Conservation (phyloP, 2,329 filamentous ascomycete species). For the Alternaria conjuncta region DNA sequence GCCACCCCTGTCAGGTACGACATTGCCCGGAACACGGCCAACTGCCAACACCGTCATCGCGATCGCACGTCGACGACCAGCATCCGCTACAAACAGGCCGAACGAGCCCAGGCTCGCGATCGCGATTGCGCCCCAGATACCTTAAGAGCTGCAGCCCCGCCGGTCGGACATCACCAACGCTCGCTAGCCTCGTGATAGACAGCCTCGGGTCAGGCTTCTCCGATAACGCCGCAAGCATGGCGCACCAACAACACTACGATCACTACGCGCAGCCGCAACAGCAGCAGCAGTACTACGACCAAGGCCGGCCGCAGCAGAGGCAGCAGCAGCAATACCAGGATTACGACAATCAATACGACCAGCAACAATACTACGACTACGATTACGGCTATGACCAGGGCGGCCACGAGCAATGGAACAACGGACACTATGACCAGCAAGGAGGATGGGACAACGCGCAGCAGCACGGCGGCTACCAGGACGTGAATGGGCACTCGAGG, state of each 20-base stretch:
- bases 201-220: conserved; percentile 23
- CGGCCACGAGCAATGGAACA: conserved; percentile 43
- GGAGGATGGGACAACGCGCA: conserved; percentile 36
- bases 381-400: conserved; percentile 45
- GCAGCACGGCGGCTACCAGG: conserved; percentile 31
- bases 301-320: conserved; percentile 16
- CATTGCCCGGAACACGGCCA: conserved; percentile 16
- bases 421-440: conserved; percentile 44
- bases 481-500: conserved; percentile 29
- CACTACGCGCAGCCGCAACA: conserved; percentile 44
- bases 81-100: conserved; percentile 15
- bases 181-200: conserved; percentile 27
- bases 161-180: conserved; percentile 29
- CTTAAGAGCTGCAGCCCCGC: conserved; percentile 22
- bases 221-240: conserved; percentile 41
- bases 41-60: not conserved
- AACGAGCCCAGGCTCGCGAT: conserved; percentile 12
- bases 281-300: conserved; percentile 44
- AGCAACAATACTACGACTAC: conserved; percentile 43
- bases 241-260: conserved; percentile 49
- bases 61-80: conserved; percentile 8
- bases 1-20: conserved; percentile 29
- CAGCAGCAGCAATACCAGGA: conserved; percentile 36
- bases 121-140: conserved; percentile 3
- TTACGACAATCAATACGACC: conserved; percentile 38